Percentiles rank a stretch among this genome's conserved stretches.
These are phyloP conservation scores for Yamagishiella unicocca DNA, from an alignment of 139 green algal species.

Conservation along the genomic window DNA sequence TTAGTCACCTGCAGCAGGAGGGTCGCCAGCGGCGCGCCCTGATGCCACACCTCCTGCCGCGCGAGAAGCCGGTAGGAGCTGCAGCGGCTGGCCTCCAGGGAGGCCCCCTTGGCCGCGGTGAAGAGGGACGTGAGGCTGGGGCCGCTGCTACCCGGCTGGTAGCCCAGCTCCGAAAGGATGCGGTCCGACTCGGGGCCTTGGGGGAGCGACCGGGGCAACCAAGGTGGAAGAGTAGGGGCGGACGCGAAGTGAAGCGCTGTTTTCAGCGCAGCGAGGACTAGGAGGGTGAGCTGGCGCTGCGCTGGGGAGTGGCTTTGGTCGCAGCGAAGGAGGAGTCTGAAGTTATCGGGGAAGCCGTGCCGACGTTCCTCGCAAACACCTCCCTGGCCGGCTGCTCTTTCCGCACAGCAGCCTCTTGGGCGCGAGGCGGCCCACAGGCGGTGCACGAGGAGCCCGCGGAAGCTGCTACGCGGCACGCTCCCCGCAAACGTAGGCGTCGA, in stretches of 20 bases:
- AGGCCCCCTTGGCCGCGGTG: not conserved
- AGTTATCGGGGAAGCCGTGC: too few species aligned
- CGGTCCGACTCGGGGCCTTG: slow-evolving; percentile 29
- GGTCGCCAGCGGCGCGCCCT: not conserved
- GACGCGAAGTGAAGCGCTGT: not conserved
- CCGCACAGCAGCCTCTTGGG: too few species aligned
- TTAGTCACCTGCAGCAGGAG: slow-evolving; percentile 32
- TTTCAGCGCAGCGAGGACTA: not conserved
- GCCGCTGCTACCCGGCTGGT: not conserved
- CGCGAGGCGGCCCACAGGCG: not conserved
- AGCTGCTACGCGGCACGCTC: not conserved
- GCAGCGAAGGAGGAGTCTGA: too few species aligned
- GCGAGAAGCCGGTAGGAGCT: slow-evolving; percentile 31
- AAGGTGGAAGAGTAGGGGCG: not conserved
- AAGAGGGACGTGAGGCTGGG: slow-evolving; percentile 22
- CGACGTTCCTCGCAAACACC: not conserved
- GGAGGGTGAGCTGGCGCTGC: too few species aligned
- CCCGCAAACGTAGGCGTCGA: too few species aligned
- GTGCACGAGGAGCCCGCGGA: not conserved
- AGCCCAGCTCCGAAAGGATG: not conserved
- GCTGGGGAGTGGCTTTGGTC: too few species aligned
- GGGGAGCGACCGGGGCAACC: not conserved
- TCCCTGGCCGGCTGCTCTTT: too few species aligned
- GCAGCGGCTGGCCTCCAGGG: not conserved
- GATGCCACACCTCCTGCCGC: slow-evolving; percentile 41